A percentile compares a stretch with the other conserved stretches of the same genome.
These are phyloP conservation scores for Bolboschoenus planiculmis DNA, from an alignment of 176 grass and related monocot genomes.

Conservation along the genomic window DNA sequence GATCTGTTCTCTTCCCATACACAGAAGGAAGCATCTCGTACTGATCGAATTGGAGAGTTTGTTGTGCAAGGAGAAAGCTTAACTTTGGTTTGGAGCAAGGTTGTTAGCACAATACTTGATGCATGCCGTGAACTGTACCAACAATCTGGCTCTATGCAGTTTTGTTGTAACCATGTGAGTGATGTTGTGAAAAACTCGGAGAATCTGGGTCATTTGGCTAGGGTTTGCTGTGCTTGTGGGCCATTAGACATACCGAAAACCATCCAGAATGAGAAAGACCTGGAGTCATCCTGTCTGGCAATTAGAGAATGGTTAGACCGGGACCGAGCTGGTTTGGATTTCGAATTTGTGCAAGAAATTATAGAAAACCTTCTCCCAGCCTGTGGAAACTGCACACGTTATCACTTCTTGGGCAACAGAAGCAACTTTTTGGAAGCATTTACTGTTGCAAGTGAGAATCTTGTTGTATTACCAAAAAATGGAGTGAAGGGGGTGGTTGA, in stretches of 20 bases:
- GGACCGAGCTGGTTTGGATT: conserved; percentile 80
- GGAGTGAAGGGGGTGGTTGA: conserved; percentile 22
- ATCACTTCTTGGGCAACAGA: conserved; percentile 67
- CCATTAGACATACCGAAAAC: conserved; percentile 31
- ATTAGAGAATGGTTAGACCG: conserved; percentile 77
- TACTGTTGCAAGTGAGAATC: conserved; percentile 66
- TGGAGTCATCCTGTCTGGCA: conserved; percentile 45
- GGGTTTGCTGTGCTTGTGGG: conserved; percentile 57
- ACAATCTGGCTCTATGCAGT: conserved; percentile 61
- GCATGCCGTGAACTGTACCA: conserved; percentile 68
- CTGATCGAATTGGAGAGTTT: conserved; percentile 82
- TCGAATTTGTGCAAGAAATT: conserved; percentile 91
- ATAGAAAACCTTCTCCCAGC: conserved; percentile 83
- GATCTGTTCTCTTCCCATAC: conserved; percentile 17
- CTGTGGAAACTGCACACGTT: conserved; percentile 39
- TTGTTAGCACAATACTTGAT: conserved; percentile 62
- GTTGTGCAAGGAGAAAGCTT: conserved; percentile 70
- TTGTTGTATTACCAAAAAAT: conserved; percentile 47
- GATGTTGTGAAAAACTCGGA: conserved; percentile 29
- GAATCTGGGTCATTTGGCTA: conserved; percentile 41
- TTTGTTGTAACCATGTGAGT: conserved; percentile 46
- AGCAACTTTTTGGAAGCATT: conserved; percentile 45
- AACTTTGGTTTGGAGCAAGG: conserved; percentile 71
- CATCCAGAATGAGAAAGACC: conserved; percentile 54
- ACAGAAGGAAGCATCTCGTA: conserved; percentile 27